Base-by-base conservation (phyloP, 1,284 basidiomycete species). In the Trametes polyzona region DNA sequence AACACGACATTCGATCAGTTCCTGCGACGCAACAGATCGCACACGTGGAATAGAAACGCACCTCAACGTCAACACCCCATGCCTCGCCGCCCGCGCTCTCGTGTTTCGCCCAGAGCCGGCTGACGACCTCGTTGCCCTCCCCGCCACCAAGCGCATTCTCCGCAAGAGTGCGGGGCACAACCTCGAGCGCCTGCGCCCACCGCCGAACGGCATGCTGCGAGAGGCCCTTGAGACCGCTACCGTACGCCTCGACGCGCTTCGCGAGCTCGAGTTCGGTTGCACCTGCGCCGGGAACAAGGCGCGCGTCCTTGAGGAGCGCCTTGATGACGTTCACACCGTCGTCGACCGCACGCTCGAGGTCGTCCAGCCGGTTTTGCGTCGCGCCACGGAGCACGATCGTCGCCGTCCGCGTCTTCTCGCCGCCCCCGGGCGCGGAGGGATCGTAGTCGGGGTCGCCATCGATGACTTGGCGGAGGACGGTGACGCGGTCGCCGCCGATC, bases 271-370 rank as follows among this genome's bases (percentile, higher is more conserved):
- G 80, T 76, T 99, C 97, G 29, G 90, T 87, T 1, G 96, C 94
- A 21, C 97, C 97, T 1, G 95, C 97, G 14, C 97, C 97, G 6
- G 97, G 91, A 1, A 99, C 93, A 50, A 98, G 80, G 43, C 96
- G 80, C 23, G 88, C 82, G 69, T 99, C 97, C 69, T 95, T 95
- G 64, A 98, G 78, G 56, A 99, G 76, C 27, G 92, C 85, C 76
- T 98, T 97, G 76, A 99, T 92, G 40, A 97, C 96, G 74, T 95
- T 96, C 65, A 97, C 95, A 24, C 96, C 97, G 69, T 99, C 96
- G 70, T 99, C 97, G 52, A 99, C 84, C 26, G 96, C 95, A 26
- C 97, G 86, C 74, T 99, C 74, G 51, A 99, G 85, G 72, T 99
- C 97, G 72, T 99, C 97, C 51, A 99, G 78, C 64, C 89, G 87